Conservation (phyloP, 148 eudicot genomes). For the Drosera capensis region DNA sequence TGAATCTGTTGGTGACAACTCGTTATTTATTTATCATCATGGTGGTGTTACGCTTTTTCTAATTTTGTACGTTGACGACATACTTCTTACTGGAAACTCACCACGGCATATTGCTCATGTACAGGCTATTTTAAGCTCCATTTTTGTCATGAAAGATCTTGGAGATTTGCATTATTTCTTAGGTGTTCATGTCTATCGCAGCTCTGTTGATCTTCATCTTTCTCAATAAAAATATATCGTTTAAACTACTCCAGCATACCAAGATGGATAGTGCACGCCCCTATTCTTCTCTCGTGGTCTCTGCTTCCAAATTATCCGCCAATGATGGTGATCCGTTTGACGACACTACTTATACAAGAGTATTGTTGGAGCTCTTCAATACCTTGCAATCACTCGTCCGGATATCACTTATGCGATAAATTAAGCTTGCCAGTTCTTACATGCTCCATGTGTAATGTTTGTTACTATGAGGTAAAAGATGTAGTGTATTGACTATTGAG, state of each 20-base stretch:
- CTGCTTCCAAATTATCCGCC: background rate
- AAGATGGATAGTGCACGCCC: too few relatives aligned
- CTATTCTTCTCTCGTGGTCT: background rate
- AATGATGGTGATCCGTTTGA: background rate
- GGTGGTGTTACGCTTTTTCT: background rate
- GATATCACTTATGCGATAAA: background rate
- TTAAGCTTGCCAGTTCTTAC: background rate
- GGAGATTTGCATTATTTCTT: background rate
- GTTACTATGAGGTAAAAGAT: too few relatives aligned
- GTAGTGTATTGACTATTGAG: too few relatives aligned
- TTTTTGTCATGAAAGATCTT: too few relatives aligned
- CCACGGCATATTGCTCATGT: too few relatives aligned
- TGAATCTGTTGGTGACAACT: background rate
- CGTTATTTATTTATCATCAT: background rate
- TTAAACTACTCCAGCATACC: background rate
- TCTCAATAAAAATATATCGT: background rate
- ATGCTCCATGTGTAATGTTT: too few relatives aligned
- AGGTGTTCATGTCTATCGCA: background rate
- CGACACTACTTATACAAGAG: background rate
- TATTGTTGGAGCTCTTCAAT: background rate
- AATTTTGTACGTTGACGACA: background rate
- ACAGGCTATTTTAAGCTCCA: too few relatives aligned
- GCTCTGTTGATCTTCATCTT: background rate
- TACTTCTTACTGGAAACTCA: background rate
- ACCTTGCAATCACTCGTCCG: too few relatives aligned